phyloP scores from a whole-genome alignment of 1,284 basidiomycete species.

The Sphagnurus paluster region DNA sequence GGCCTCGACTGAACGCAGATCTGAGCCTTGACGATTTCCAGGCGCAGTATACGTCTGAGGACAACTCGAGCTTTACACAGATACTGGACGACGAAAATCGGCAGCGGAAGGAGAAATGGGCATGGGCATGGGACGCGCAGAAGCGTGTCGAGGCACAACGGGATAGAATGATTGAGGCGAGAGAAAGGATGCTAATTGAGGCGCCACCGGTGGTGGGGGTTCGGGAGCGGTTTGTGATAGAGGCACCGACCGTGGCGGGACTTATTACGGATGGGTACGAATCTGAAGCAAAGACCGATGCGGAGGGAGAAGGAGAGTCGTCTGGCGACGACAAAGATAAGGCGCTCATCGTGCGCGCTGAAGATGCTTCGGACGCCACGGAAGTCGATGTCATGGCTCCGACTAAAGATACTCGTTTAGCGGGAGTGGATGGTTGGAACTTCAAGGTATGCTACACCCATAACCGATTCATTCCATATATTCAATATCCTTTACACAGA shows the following conservation, averaged over 20 bases:
- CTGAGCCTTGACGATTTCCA: conserved; percentile 85
- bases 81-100: conserved; percentile 88
- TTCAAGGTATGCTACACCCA: conserved; percentile 65
- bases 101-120: conserved; percentile 73
- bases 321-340: conserved; percentile 36
- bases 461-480: neutral
- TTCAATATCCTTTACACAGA: conserved; percentile 42
- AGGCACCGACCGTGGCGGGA: conserved; percentile 52
- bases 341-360: conserved; percentile 27
- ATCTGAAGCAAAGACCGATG: conserved; percentile 24
- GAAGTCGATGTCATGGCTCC: conserved; percentile 72
- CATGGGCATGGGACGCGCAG: conserved; percentile 93
- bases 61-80: conserved; percentile 91
- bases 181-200: conserved; percentile 70
- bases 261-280: conserved; percentile 47
- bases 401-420: conserved; percentile 66
- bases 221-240: conserved; percentile 64
- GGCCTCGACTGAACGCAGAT: conserved; percentile 54
- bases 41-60: conserved; percentile 89
- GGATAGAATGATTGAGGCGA: conserved; percentile 59
- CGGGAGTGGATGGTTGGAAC: conserved; percentile 80
- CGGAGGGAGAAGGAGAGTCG: conserved; percentile 29
- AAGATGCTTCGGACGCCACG: conserved; percentile 30
- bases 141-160: conserved; percentile 68
- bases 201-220: conserved; percentile 63